phyloP scores from a whole-genome alignment of 495 filamentous ascomycete genomes.

The Penicillium argentinense region DNA sequence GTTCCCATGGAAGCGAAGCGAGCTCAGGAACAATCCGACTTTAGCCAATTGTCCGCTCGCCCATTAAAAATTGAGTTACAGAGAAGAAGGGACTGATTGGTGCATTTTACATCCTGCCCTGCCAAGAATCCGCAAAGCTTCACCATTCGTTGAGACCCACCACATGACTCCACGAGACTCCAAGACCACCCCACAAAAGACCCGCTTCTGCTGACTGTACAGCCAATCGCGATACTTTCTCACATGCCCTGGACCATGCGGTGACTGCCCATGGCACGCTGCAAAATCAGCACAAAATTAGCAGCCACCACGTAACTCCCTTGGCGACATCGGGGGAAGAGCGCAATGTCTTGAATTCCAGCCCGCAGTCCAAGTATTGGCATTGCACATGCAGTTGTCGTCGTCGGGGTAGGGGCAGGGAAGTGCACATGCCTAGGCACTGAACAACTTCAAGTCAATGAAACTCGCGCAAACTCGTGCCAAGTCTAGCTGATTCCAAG shows the following conservation, averaged over 20 bases:
- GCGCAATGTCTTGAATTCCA: too few relatives aligned
- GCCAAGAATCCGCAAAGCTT: background rate
- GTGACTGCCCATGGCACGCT: slow-evolving; percentile 2
- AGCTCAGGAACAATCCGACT: background rate
- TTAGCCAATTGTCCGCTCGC: background rate
- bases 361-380: too few relatives aligned
- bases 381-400: slow-evolving; percentile 1
- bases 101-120: slow-evolving; percentile 6
- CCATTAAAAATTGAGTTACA: background rate
- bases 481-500: slow-evolving; percentile 6
- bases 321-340: background rate
- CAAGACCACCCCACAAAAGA: background rate
- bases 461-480: background rate
- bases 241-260: slow-evolving; percentile 8
- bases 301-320: slow-evolving; percentile 2
- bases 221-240: slow-evolving; percentile 8
- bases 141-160: background rate
- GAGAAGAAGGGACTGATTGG: background rate
- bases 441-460: background rate
- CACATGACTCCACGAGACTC: background rate
- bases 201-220: background rate
- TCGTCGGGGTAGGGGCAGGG: background rate
- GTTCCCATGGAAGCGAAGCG: background rate
- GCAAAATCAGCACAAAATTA: slow-evolving; percentile 5
- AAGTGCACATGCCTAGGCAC: background rate